phyloP scores from a whole-genome alignment of 2,329 filamentous ascomycete species.

The Byssothecium circinans region DNA sequence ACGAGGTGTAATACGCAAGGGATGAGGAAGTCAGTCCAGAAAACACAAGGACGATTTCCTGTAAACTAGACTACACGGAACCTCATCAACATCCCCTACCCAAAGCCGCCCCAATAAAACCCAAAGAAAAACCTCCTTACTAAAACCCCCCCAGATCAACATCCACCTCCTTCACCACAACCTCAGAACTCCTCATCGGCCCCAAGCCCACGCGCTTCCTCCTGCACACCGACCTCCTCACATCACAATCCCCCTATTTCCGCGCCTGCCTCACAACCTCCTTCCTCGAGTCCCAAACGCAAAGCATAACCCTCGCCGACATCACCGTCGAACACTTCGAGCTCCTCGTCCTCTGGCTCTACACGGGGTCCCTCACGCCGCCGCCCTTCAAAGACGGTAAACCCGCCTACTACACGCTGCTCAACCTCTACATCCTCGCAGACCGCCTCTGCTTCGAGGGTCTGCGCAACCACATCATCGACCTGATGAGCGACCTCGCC shows the following conservation, averaged over 20 bases:
- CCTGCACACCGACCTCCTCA: conserved; percentile 54
- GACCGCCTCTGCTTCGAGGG: conserved; percentile 52
- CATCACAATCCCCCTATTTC: conserved; percentile 53
- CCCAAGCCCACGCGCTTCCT: conserved; percentile 45
- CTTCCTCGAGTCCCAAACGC: conserved; percentile 50
- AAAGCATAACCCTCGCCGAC: conserved; percentile 49
- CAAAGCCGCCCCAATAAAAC: not conserved
- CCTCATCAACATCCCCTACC: not conserved
- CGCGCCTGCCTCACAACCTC: conserved; percentile 51
- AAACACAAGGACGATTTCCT: too few relatives aligned
- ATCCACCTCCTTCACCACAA: conserved; percentile 46
- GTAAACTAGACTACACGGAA: too few relatives aligned
- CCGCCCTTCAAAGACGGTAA: conserved; percentile 50
- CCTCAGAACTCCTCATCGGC: conserved; percentile 44
- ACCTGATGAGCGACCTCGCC: conserved; percentile 48
- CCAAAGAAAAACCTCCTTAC: not conserved
- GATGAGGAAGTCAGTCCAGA: too few relatives aligned
- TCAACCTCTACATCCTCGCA: conserved; percentile 51
- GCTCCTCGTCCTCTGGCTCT: conserved; percentile 56
- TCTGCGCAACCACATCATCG: conserved; percentile 49
- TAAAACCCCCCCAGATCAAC: conserved; percentile 35
- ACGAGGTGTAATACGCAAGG: conserved; percentile 14
- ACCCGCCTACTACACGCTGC: conserved; percentile 54
- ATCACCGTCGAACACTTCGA: conserved; percentile 51
- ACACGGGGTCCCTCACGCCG: conserved; percentile 45